Conservation (phyloP, 768 basidiomycete species). For the Lactarius psammicola region DNA sequence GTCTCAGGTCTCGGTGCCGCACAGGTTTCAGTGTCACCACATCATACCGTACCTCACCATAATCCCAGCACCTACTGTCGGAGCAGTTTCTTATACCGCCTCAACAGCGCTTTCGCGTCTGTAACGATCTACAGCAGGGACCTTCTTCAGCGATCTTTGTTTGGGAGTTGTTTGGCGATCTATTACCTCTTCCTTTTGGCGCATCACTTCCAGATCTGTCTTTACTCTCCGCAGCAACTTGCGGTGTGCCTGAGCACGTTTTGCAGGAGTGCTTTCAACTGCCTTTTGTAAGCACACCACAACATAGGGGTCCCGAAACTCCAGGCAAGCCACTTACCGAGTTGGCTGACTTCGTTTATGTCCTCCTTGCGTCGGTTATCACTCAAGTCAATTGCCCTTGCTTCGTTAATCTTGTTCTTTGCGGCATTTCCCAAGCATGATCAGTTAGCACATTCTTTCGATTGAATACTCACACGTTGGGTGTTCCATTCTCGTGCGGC, state of each 20-base stretch:
- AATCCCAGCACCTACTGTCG: neutral
- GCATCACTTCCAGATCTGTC: slow-evolving; percentile 7
- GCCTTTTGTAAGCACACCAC: neutral
- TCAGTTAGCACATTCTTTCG: neutral
- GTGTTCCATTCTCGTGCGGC: slow-evolving; percentile 17
- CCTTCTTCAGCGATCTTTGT: neutral
- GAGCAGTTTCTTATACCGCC: slow-evolving; percentile 20
- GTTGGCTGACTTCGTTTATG: slow-evolving; percentile 22
- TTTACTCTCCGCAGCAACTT: slow-evolving; percentile 22
- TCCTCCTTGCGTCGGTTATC: slow-evolving; percentile 16
- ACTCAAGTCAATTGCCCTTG: slow-evolving; percentile 15
- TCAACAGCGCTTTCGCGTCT: slow-evolving; percentile 21
- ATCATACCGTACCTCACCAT: too few species aligned
- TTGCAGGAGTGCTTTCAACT: slow-evolving; percentile 18
- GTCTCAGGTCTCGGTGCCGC: neutral
- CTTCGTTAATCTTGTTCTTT: slow-evolving; percentile 15
- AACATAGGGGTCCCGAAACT: neutral
- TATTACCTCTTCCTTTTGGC: slow-evolving; percentile 24
- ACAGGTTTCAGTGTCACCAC: neutral
- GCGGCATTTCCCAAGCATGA: neutral
- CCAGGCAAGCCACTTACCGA: slow-evolving; percentile 12
- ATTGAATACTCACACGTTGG: slow-evolving; percentile 16
- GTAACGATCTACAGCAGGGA: slow-evolving; percentile 8
- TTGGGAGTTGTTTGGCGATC: neutral
- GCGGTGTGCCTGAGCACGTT: slow-evolving; percentile 16